A percentile compares a stretch with the other conserved stretches of the same genome.
Conservation (phyloP, 352 stramenopile species). For the Phytophthora cactorum region DNA sequence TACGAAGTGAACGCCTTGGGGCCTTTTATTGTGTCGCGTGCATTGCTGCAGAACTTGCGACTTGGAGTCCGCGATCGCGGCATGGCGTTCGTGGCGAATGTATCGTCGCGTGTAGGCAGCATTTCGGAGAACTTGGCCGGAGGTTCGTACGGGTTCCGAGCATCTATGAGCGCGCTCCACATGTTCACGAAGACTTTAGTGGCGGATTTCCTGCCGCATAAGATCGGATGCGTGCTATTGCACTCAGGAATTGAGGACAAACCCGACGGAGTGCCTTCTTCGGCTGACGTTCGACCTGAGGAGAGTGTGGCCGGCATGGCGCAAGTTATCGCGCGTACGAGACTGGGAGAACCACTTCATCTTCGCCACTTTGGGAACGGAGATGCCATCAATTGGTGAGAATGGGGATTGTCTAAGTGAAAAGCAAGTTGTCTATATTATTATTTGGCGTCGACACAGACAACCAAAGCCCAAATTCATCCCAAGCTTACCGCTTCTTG, state of each 20-base stretch:
- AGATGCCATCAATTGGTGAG: constrained; percentile 62
- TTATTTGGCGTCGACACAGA: constrained; percentile 30
- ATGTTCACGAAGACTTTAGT: constrained; percentile 69
- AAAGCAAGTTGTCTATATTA: constrained; percentile 43
- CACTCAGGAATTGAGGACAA: constrained; percentile 71
- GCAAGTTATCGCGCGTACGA: constrained; percentile 54
- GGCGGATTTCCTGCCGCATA: constrained; percentile 55
- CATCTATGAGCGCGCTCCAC: constrained; percentile 83
- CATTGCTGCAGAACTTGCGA: constrained; percentile 56
- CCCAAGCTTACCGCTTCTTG: constrained; percentile 43
- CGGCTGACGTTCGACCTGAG: constrained; percentile 44
- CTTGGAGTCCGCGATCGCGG: constrained; percentile 47
- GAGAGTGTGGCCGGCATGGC: constrained; percentile 62
- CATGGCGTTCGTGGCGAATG: constrained; percentile 54
- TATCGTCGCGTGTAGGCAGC: constrained; percentile 62
- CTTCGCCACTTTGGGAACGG: constrained; percentile 65
- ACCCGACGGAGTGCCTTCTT: constrained; percentile 45
- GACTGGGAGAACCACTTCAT: constrained; percentile 58
- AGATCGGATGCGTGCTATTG: constrained; percentile 62
- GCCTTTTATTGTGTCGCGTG: constrained; percentile 64
- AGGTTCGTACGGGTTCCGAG: constrained; percentile 76
- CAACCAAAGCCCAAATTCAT: constrained; percentile 10
- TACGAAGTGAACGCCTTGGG: constrained; percentile 79
- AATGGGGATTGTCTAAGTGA: constrained; percentile 5
- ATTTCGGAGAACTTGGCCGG: constrained; percentile 50